Conservation (phyloP, 108 stramenopile genomes). For the Discostella stelligeroides region DNA sequence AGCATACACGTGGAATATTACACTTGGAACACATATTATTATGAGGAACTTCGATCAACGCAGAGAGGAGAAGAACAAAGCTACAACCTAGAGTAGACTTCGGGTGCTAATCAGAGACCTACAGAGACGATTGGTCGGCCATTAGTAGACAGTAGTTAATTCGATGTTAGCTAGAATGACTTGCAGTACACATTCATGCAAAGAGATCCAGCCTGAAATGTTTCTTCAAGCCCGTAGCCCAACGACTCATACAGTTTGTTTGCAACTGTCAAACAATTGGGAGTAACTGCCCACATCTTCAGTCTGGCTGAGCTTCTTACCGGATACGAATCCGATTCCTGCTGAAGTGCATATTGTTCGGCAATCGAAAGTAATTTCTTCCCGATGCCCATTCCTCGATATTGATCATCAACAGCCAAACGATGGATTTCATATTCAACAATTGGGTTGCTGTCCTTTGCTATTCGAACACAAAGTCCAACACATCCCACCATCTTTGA, state of each 20-base stretch:
- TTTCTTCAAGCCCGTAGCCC: conserved; percentile 43
- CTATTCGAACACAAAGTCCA: conserved; percentile 52
- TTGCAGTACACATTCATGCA: conserved; percentile 45
- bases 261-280: conserved; percentile 51
- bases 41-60: no score
- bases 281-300: conserved; percentile 57
- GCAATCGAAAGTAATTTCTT: conserved; percentile 47
- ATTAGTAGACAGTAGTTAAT: no score
- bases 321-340: background rate
- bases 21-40: no score
- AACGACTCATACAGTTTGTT: conserved; percentile 54
- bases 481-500: conserved; percentile 59
- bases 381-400: conserved; percentile 65
- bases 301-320: background rate
- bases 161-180: background rate
- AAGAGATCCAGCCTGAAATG: conserved; percentile 40
- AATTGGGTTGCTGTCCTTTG: conserved; percentile 9
- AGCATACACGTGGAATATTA: no score
- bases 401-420: conserved; percentile 57
- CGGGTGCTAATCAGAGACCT: no score
- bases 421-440: conserved; percentile 65
- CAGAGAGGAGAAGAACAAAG: no score
- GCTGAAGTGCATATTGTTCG: conserved; percentile 31
- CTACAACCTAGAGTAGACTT: no score
- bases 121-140: no score